phyloP scores from a whole-genome alignment of 805 yeast species.

The Yamadazyma phyllophila region DNA sequence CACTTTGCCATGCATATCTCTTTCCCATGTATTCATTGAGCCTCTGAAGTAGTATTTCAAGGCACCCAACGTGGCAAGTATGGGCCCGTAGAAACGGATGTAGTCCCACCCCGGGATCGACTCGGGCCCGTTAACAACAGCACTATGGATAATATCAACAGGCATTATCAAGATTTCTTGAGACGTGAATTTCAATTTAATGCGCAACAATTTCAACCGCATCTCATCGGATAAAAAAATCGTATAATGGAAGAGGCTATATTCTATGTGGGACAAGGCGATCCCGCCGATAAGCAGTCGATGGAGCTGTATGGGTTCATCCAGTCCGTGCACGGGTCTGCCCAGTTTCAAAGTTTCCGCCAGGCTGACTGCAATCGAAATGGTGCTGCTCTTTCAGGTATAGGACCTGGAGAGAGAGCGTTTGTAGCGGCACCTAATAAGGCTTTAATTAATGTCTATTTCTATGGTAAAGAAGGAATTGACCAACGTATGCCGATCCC shows the following conservation, averaged over 20 bases:
- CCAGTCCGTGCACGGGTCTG: slow-evolving; percentile 46
- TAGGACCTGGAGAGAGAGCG: slow-evolving; percentile 48
- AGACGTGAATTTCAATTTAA: slow-evolving; percentile 3
- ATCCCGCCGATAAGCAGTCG: slow-evolving; percentile 43
- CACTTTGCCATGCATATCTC: slow-evolving; percentile 89
- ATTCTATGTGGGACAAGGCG: slow-evolving; percentile 46
- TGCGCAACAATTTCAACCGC: background rate
- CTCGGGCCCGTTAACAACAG: slow-evolving; percentile 68
- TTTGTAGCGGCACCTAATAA: slow-evolving; percentile 67
- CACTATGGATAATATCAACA: slow-evolving; percentile 70
- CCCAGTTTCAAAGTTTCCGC: slow-evolving; percentile 49
- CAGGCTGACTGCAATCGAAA: slow-evolving; percentile 47
- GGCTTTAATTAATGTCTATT: slow-evolving; percentile 73
- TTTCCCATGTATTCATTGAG: slow-evolving; percentile 81
- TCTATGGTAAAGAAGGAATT: slow-evolving; percentile 66
- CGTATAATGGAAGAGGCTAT: slow-evolving; percentile 49
- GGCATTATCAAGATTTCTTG: slow-evolving; percentile 57
- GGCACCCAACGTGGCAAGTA: slow-evolving; percentile 42
- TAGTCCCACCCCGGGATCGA: slow-evolving; percentile 71
- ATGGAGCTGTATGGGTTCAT: slow-evolving; percentile 41
- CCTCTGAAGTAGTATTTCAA: slow-evolving; percentile 80
- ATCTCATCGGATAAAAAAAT: slow-evolving; percentile 5
- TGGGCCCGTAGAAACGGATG: slow-evolving; percentile 58
- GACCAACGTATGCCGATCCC: slow-evolving; percentile 85
- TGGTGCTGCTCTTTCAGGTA: slow-evolving; percentile 48